These are phyloP conservation scores for Plasmodium gaboni DNA, from an alignment of 169 alveolate species.

Conservation along the genomic window DNA sequence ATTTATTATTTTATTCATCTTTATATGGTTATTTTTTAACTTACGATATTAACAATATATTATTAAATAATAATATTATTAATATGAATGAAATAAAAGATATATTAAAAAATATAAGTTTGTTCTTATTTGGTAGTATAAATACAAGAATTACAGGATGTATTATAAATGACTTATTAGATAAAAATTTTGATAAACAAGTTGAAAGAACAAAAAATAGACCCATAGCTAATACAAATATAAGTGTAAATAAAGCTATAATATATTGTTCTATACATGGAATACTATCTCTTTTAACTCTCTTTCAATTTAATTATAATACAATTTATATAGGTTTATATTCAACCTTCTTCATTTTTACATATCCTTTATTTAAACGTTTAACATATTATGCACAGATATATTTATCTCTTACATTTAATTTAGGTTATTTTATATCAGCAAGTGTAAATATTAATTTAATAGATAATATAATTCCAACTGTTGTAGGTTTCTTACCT, in stretches of 20 bases:
- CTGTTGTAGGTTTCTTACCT: conserved; percentile 81
- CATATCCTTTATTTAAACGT: conserved; percentile 94
- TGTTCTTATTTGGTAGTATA: conserved; percentile 79
- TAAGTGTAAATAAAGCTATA: conserved; percentile 85
- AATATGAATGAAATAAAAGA: conserved; percentile 9
- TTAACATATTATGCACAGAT: conserved; percentile 92
- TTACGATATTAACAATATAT: conserved; percentile 10
- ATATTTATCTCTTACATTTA: conserved; percentile 93
- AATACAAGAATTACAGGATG: conserved; percentile 85
- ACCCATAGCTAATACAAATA: conserved; percentile 94
- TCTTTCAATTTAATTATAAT: conserved; percentile 17
- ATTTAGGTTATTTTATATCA: conserved; percentile 91
- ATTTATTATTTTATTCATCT: conserved; percentile 33
- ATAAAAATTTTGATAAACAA: conserved; percentile 81
- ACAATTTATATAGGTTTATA: conserved; percentile 47
- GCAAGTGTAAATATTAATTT: conserved; percentile 83
- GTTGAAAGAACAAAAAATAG: conserved; percentile 95
- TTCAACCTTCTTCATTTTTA: conserved; percentile 81
- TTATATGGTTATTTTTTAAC: conserved; percentile 53
- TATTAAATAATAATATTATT: conserved; percentile 1
- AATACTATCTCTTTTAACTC: conserved; percentile 7
- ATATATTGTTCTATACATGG: conserved; percentile 65
- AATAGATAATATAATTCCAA: conserved; percentile 80
- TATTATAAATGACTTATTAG: conserved; percentile 88
- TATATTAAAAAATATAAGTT: conserved; percentile 53